Evolutionary conservation across 306 rosid species (phyloP).

Genomic region (Gillenia trifoliata): DNA sequence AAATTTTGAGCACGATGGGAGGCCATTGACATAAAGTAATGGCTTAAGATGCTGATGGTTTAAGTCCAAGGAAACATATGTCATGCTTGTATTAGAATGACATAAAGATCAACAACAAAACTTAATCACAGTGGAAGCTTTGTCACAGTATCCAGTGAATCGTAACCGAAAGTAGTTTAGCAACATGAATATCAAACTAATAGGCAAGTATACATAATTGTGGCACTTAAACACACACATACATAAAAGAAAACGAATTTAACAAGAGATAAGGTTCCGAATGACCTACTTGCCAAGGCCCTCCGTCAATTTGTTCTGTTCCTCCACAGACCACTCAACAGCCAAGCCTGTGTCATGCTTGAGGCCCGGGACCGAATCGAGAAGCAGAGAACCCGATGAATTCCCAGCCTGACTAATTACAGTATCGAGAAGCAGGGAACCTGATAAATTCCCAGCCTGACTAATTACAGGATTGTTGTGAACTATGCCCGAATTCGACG

Average conservation of each 20-base stretch:
- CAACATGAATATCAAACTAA: background rate
- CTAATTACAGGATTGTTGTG: constrained; percentile 48
- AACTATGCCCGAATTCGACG: constrained; percentile 53
- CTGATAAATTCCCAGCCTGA: constrained; percentile 53
- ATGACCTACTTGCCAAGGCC: constrained; percentile 75
- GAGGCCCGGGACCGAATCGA: constrained; percentile 82
- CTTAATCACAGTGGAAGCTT: background rate
- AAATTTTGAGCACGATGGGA: background rate
- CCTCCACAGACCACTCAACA: constrained; percentile 96
- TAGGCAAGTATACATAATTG: background rate
- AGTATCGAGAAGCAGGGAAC: constrained; percentile 71
- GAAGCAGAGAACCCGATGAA: constrained; percentile 59
- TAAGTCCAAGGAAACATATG: background rate
- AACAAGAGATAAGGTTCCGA: background rate
- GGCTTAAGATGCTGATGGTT: background rate
- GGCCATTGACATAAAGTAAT: background rate
- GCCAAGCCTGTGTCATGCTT: constrained; percentile 90
- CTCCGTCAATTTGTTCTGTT: constrained; percentile 78
- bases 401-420: constrained; percentile 56
- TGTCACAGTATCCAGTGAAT: background rate
- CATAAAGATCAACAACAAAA: background rate
- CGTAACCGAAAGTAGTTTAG: background rate
- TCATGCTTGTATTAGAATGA: background rate
- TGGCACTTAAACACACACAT: background rate
- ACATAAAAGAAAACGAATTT: background rate